A percentile compares a stretch with the other conserved stretches of the same genome.
Evolutionary conservation across 305 asterid genomes (phyloP).

Genomic region (Solanum hybrid): DNA sequence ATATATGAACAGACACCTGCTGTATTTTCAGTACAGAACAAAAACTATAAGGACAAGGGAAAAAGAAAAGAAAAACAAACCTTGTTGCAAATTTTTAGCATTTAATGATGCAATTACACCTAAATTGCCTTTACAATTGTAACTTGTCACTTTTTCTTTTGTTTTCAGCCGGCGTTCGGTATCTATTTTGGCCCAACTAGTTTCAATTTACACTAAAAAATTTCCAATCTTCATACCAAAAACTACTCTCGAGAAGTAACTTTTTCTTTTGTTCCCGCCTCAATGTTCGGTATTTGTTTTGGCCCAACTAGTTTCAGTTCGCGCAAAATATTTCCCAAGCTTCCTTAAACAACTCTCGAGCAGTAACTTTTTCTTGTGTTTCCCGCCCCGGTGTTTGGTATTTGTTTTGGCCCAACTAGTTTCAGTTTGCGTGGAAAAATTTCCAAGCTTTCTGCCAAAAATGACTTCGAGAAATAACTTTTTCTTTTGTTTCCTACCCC

Average conservation of each 20-base stretch:
- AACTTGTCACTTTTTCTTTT: background rate
- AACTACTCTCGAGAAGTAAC: background rate
- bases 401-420: background rate
- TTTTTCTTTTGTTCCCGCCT: background rate
- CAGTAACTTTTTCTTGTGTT: background rate
- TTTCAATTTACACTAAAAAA: background rate
- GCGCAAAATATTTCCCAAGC: too few species aligned
- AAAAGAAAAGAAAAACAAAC: background rate
- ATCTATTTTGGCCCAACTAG: background rate
- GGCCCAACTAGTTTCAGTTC: background rate
- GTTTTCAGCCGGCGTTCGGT: background rate
- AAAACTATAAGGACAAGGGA: background rate
- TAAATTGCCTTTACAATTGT: background rate
- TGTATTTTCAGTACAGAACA: conserved; percentile 6
- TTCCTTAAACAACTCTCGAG: too few species aligned
- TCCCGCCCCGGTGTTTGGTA: rapidly evolving
- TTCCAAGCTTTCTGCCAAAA: background rate
- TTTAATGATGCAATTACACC: background rate
- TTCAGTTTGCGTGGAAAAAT: background rate
- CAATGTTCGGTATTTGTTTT: background rate
- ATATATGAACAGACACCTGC: background rate
- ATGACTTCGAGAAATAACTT: background rate
- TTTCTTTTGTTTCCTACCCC: background rate
- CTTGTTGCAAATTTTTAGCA: background rate
- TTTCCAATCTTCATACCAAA: too few species aligned